Evolutionary conservation across 2,329 filamentous ascomycete species (phyloP).

Genomic region (Cytospora piceae): DNA sequence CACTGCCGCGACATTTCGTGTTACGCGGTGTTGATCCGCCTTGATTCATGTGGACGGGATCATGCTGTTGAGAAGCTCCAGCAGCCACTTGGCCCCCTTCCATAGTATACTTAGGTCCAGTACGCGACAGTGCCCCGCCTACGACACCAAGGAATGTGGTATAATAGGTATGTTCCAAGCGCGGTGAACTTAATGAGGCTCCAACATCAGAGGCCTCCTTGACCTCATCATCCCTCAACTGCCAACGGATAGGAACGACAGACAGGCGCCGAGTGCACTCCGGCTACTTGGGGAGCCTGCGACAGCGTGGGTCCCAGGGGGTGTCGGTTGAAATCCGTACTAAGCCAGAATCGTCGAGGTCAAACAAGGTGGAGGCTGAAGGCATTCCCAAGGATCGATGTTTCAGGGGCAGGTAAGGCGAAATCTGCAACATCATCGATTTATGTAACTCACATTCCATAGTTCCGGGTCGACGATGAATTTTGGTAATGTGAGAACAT

Average conservation of each 20-base stretch:
- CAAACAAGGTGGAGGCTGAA: slow-evolving; percentile 21
- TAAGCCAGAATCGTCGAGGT: slow-evolving; percentile 24
- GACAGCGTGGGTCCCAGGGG: slow-evolving; percentile 17
- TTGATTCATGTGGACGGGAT: background rate
- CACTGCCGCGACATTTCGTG: background rate
- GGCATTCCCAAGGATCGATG: slow-evolving; percentile 23
- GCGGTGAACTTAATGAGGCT: background rate
- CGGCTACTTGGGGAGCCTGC: slow-evolving; percentile 1
- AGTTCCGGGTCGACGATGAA: background rate
- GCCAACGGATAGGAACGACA: background rate
- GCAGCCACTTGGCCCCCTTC: background rate
- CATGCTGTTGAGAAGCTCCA: background rate
- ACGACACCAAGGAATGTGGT: background rate
- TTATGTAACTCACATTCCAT: slow-evolving; percentile 18
- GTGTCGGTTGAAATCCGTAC: slow-evolving; percentile 1
- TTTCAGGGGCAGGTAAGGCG: slow-evolving; percentile 25
- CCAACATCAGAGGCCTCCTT: background rate
- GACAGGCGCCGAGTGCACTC: background rate
- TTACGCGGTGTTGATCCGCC: background rate
- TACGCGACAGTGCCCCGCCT: background rate
- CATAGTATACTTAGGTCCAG: background rate
- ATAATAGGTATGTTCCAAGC: background rate
- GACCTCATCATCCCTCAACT: background rate
- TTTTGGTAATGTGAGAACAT: background rate
- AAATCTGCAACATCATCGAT: slow-evolving; percentile 10